phyloP scores from a whole-genome alignment of 768 basidiomycete species.

The Podaxis sp. region DNA sequence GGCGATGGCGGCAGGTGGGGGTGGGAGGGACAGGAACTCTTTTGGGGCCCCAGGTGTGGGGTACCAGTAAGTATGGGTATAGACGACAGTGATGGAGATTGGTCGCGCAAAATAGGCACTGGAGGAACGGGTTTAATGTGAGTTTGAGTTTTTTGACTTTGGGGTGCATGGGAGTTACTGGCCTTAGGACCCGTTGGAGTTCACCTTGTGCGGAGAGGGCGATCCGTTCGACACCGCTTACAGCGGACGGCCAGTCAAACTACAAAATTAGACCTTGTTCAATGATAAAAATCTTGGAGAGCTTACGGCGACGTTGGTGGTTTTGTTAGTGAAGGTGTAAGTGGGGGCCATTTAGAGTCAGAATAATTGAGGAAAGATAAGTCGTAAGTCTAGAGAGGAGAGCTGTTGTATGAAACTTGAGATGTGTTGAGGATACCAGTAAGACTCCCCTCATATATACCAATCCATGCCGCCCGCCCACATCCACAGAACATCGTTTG shows the following conservation, averaged over 20 bases:
- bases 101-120: not conserved
- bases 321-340: conserved; percentile 40
- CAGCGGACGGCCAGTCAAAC: conserved; percentile 49
- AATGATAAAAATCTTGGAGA: not conserved
- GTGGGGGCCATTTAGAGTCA: conserved; percentile 25
- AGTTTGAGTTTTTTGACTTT: not conserved
- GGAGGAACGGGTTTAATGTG: not conserved
- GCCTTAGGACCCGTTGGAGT: conserved; percentile 21
- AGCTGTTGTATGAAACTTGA: not conserved
- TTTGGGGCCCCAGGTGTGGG: conserved; percentile 21
- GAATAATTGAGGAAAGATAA: conserved; percentile 10
- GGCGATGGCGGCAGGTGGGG: conserved; percentile 72
- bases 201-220: conserved; percentile 68
- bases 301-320: conserved; percentile 31
- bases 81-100: not conserved
- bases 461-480: not conserved
- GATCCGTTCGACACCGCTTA: conserved; percentile 62
- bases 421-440: not conserved
- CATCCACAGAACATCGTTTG: not conserved
- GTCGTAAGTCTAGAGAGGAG: not conserved
- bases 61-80: not conserved
- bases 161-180: not conserved
- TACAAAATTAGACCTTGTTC: conserved; percentile 15
- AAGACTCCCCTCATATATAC: not conserved
- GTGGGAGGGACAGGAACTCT: conserved; percentile 91